Conservation (phyloP, 78 protist species). For the Planoprotostelium fungivorum region DNA sequence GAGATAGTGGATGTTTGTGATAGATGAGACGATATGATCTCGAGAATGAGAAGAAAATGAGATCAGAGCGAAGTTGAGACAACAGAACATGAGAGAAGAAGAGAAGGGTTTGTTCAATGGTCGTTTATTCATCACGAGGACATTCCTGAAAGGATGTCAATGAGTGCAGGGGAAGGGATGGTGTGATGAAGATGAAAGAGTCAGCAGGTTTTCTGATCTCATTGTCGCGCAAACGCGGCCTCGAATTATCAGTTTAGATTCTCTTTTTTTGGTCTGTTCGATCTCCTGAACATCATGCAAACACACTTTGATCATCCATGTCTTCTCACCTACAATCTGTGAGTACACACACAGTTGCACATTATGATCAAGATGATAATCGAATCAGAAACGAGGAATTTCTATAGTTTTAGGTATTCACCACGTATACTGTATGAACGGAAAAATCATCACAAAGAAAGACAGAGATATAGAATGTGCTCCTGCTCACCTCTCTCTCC, state of each 20-base stretch:
- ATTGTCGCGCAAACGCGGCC: neutral
- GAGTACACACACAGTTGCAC: no score
- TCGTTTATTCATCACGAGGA: no score
- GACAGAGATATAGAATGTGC: neutral
- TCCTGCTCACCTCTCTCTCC: neutral
- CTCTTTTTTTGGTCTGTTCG: neutral
- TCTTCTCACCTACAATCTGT: no score
- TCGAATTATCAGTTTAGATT: neutral
- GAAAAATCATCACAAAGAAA: neutral
- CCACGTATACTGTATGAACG: neutral
- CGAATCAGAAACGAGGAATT: neutral
- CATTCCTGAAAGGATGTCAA: no score
- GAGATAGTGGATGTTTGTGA: no score
- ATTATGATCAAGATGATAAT: neutral
- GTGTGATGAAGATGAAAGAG: neutral
- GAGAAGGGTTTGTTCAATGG: no score
- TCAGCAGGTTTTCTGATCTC: neutral
- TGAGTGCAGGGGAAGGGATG: no score
- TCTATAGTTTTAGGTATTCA: neutral
- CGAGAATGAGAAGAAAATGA: no score
- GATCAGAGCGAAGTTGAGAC: no score
- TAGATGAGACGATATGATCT: no score
- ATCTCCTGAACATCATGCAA: neutral
- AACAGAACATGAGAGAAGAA: no score
- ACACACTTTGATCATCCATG: no score